Conservation (phyloP, 768 basidiomycete species). For the Auriscalpium vulgare region DNA sequence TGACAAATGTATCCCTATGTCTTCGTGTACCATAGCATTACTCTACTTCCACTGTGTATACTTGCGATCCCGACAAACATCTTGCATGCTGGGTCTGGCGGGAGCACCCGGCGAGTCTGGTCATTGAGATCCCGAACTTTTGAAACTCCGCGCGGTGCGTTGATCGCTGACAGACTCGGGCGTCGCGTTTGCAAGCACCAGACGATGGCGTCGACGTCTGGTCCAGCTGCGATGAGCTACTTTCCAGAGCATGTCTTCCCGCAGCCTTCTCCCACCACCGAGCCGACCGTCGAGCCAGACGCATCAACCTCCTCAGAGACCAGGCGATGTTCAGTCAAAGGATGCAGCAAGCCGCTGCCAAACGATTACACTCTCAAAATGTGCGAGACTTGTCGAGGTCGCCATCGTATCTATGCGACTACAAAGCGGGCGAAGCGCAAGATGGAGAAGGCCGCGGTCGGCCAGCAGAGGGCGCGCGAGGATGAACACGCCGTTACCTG, state of each 20-base stretch:
- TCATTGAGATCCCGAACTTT: no score
- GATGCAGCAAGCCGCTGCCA: conserved; percentile 30
- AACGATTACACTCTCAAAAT: conserved; percentile 33
- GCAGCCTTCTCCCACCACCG: neutral
- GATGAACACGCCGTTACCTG: conserved; percentile 18
- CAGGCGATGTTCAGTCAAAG: conserved; percentile 35
- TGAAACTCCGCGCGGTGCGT: no score
- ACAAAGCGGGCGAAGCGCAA: conserved; percentile 45
- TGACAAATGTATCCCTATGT: no score
- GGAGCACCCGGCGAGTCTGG: no score
- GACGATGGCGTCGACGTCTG: conserved; percentile 6
- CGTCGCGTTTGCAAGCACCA: neutral
- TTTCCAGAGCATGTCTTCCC: conserved; percentile 17
- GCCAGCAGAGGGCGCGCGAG: conserved; percentile 5
- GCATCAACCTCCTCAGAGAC: neutral
- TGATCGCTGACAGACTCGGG: no score
- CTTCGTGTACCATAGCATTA: no score
- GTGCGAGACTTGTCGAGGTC: conserved; percentile 44
- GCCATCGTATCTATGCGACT: conserved; percentile 43
- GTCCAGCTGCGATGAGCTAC: conserved; percentile 11
- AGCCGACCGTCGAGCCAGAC: neutral
- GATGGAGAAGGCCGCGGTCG: conserved; percentile 37
- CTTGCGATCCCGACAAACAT: no score
- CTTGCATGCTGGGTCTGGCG: no score
- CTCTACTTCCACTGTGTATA: no score